phyloP scores from a whole-genome alignment of 257 asterid species.

The Fraxinus anomala region DNA sequence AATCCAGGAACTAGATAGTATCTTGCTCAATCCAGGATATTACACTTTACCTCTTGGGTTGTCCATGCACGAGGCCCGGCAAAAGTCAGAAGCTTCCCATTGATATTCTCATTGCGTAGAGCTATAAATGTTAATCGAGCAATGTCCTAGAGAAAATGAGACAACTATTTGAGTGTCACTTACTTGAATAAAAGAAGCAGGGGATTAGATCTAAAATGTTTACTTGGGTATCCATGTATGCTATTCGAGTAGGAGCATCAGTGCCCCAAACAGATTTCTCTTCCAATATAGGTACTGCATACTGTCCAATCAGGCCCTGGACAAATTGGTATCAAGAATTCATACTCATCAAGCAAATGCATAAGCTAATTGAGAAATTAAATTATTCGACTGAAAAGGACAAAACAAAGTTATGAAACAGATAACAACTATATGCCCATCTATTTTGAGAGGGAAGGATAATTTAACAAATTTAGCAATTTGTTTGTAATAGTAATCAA shows the following conservation, averaged over 20 bases:
- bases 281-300: constrained; percentile 96
- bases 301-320: constrained; percentile 96
- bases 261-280: constrained; percentile 99
- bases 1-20: not conserved
- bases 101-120: constrained; percentile 77
- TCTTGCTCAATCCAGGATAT: constrained; percentile 10
- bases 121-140: constrained; percentile 95
- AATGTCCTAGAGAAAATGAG: constrained; percentile 62
- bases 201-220: constrained; percentile 17
- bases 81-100: constrained; percentile 86
- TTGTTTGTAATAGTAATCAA: not conserved
- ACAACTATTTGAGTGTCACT: constrained; percentile 18
- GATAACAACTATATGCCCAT: not conserved
- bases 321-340: constrained; percentile 26
- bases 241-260: constrained; percentile 98
- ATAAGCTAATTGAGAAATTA: constrained; percentile 18
- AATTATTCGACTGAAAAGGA: constrained; percentile 7
- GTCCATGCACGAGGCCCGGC: constrained; percentile 99
- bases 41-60: constrained; percentile 81
- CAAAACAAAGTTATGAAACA: constrained; percentile 1
- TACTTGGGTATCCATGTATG: constrained; percentile 99
- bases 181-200: constrained; percentile 17
- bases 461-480: not conserved
- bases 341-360: constrained; percentile 23
- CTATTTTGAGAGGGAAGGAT: not conserved